Percentiles rank a stretch among this genome's conserved stretches.
Conservation (phyloP, 371 early-diverging fungal species). For the Nematocida minor region DNA sequence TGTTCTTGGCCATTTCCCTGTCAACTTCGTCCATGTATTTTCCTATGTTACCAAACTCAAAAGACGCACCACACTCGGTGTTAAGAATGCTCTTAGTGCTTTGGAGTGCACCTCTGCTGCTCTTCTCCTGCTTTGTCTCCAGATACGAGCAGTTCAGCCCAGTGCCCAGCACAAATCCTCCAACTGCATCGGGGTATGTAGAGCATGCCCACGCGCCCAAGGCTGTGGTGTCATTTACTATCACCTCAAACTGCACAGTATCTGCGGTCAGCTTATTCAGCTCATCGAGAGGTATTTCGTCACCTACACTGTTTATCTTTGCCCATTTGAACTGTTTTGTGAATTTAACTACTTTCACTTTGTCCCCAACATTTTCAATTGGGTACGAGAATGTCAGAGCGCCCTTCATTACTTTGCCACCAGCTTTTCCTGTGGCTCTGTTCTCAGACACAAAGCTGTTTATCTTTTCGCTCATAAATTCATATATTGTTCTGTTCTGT, state of each 20-base stretch:
- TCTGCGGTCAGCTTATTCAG: slow-evolving; percentile 8
- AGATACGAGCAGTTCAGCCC: slow-evolving; percentile 31
- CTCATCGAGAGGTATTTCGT: slow-evolving; percentile 27
- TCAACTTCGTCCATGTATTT: neutral
- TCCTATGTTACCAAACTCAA: neutral
- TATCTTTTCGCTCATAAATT: slow-evolving; percentile 46
- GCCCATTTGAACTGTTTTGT: slow-evolving; percentile 41
- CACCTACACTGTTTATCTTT: neutral
- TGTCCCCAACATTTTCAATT: neutral
- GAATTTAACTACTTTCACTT: slow-evolving; percentile 2
- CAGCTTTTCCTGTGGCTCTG: neutral
- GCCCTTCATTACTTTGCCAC: neutral
- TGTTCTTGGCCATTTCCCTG: neutral
- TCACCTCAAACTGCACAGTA: neutral
- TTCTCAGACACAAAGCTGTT: neutral
- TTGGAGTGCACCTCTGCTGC: neutral
- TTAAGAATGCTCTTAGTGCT: neutral
- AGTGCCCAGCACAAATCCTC: slow-evolving; percentile 44
- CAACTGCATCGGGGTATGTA: neutral
- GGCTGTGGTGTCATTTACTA: slow-evolving; percentile 47
- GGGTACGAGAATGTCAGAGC: slow-evolving; percentile 47
- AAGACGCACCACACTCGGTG: slow-evolving; percentile 44
- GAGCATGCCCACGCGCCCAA: slow-evolving; percentile 3
- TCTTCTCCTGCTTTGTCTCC: neutral
- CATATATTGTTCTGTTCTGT: slow-evolving; percentile 6